These are phyloP conservation scores for Colletotrichum camelliae DNA, from an alignment of 2,329 filamentous ascomycete species.

Conservation along the genomic window DNA sequence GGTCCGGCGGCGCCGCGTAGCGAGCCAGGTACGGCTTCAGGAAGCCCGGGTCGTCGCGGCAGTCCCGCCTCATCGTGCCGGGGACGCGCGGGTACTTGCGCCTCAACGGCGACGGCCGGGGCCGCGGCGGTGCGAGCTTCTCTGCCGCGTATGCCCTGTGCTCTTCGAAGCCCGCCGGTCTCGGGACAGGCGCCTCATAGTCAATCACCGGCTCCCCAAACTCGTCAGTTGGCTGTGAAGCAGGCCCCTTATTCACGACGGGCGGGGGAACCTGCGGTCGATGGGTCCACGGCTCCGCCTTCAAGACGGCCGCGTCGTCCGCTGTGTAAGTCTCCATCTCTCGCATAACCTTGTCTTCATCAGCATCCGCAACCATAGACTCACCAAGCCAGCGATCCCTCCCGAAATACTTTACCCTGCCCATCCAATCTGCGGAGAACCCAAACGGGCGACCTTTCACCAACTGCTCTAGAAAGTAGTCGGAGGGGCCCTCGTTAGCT, in stretches of 20 bases:
- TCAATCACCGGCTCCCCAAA: background rate
- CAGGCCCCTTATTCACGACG: background rate
- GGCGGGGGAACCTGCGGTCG: background rate
- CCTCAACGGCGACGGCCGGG: conserved; percentile 1
- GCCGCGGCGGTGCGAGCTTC: background rate
- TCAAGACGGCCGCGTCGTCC: background rate
- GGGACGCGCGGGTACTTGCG: conserved; percentile 6
- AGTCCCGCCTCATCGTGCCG: conserved; percentile 3
- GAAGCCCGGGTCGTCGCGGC: background rate
- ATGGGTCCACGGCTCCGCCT: conserved; percentile 6
- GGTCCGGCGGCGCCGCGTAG: background rate
- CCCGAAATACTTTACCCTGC: conserved; percentile 21
- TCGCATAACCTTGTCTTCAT: background rate
- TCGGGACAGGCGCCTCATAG: background rate
- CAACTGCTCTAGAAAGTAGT: background rate
- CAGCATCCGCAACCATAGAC: background rate
- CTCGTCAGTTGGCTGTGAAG: background rate
- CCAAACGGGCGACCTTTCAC: background rate
- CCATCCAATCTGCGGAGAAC: background rate
- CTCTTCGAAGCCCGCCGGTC: background rate
- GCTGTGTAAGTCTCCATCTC: background rate
- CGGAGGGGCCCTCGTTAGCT: background rate
- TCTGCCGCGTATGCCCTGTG: background rate
- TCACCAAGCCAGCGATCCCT: conserved; percentile 31
- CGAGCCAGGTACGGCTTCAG: background rate